phyloP scores from a whole-genome alignment of 192 early-diverging fungal species.

The Coemansia sp. region DNA sequence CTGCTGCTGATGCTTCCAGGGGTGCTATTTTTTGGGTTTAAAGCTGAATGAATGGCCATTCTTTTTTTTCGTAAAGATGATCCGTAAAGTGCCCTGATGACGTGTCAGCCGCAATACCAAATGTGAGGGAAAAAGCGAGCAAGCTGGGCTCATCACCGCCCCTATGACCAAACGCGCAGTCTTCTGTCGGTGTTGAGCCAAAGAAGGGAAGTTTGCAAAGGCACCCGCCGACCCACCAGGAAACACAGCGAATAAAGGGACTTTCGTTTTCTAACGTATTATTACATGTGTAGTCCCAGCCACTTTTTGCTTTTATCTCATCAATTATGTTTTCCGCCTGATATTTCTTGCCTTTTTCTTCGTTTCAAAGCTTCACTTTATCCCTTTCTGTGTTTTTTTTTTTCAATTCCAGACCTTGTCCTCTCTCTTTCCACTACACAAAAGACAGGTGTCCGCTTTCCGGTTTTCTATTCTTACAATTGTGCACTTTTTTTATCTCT shows the following conservation, averaged over 20 bases:
- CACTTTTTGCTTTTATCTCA: not conserved
- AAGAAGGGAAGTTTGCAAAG: too few relatives aligned
- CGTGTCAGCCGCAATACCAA: not conserved
- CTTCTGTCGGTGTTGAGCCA: too few relatives aligned
- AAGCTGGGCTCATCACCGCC: not conserved
- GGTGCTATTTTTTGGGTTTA: too few relatives aligned
- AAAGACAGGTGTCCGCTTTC: not conserved
- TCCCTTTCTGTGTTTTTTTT: constrained; percentile 6
- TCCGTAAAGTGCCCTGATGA: not conserved
- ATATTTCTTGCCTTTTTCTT: not conserved
- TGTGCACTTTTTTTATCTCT: not conserved
- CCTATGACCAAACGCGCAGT: too few relatives aligned
- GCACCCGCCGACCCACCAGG: not conserved
- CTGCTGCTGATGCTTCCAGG: too few relatives aligned
- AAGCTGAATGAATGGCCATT: not conserved
- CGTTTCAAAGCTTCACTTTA: not conserved
- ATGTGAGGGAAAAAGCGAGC: not conserved
- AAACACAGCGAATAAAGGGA: not conserved
- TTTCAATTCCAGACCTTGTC: not conserved
- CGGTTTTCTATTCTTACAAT: not conserved
- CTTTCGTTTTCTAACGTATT: not conserved
- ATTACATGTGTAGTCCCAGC: not conserved
- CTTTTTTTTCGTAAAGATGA: too few relatives aligned
- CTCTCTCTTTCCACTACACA: not conserved
- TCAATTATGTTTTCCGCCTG: not conserved